Conservation (phyloP, 352 stramenopile genomes). For the Pythium volutum region DNA sequence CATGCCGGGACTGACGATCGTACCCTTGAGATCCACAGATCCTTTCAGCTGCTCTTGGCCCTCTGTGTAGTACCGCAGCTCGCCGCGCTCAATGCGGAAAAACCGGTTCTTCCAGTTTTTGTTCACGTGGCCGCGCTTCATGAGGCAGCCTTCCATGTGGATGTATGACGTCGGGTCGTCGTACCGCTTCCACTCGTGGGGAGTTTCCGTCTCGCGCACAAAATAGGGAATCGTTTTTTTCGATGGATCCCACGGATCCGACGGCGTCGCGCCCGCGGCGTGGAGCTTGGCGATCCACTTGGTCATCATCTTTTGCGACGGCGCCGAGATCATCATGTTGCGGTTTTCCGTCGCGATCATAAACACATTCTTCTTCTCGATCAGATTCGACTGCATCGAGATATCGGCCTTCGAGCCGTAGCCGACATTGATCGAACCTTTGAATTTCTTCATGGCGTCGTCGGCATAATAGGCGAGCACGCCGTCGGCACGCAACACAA, state of each 20-base stretch:
- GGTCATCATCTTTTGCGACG: conserved; percentile 67
- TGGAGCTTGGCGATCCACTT: conserved; percentile 84
- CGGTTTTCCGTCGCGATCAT: conserved; percentile 70
- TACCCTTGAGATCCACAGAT: conserved; percentile 67
- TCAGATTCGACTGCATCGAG: conserved; percentile 79
- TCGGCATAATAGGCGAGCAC: conserved; percentile 81
- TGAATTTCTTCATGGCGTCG: conserved; percentile 70
- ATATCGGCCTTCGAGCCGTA: conserved; percentile 67
- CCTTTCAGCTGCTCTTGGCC: conserved; percentile 74
- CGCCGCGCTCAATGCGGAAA: conserved; percentile 80
- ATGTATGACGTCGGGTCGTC: conserved; percentile 85
- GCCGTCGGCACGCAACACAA: conserved; percentile 77
- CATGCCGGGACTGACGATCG: conserved; percentile 82
- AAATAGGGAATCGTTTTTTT: conserved; percentile 84
- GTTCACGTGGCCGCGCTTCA: conserved; percentile 81
- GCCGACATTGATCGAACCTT: conserved; percentile 77
- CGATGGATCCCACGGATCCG: conserved; percentile 71
- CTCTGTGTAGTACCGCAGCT: conserved; percentile 83
- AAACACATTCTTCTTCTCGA: conserved; percentile 82
- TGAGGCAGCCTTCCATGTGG: conserved; percentile 81
- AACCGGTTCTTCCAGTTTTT: conserved; percentile 90
- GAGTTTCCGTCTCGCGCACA: conserved; percentile 59
- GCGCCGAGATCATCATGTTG: conserved; percentile 82
- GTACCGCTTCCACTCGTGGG: conserved; percentile 85
- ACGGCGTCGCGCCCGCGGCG: conserved; percentile 58